Evolutionary conservation across 2,329 filamentous ascomycete genomes (phyloP).

Genomic region (Colletotrichum eleusines): DNA sequence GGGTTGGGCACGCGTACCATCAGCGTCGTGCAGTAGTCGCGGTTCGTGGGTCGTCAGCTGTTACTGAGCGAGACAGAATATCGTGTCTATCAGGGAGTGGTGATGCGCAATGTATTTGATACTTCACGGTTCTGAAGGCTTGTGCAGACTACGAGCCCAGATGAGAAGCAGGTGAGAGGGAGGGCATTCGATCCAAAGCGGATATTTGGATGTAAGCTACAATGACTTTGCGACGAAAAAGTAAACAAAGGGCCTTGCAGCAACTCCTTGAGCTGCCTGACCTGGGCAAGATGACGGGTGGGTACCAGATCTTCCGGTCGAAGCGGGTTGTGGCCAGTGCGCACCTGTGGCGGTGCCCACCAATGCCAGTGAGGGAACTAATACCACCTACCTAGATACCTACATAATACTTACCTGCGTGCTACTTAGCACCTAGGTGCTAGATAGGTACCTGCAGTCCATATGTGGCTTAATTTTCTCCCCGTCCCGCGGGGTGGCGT

Average conservation of each 20-base stretch:
- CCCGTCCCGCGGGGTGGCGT: constrained; percentile 26
- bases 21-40: not conserved
- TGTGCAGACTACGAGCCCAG: not conserved
- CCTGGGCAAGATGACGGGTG: not conserved
- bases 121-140: not conserved
- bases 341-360: constrained; percentile 7
- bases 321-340: constrained; percentile 1
- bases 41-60: not conserved
- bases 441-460: no score
- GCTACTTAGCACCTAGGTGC: no score
- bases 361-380: not conserved
- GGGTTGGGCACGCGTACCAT: not conserved
- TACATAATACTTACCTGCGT: no score
- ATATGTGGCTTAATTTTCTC: constrained; percentile 12
- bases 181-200: not conserved
- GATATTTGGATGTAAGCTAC: not conserved
- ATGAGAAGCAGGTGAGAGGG: not conserved
- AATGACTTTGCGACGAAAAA: constrained; percentile 14
- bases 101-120: not conserved
- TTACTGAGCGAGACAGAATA: not conserved
- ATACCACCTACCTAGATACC: not conserved
- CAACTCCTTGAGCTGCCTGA: not conserved
- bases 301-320: not conserved
- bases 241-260: constrained; percentile 16
- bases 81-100: not conserved